A percentile compares a stretch with the other conserved stretches of the same genome.
Conservation (phyloP, 768 basidiomycete species). For the Suillus decipiens region DNA sequence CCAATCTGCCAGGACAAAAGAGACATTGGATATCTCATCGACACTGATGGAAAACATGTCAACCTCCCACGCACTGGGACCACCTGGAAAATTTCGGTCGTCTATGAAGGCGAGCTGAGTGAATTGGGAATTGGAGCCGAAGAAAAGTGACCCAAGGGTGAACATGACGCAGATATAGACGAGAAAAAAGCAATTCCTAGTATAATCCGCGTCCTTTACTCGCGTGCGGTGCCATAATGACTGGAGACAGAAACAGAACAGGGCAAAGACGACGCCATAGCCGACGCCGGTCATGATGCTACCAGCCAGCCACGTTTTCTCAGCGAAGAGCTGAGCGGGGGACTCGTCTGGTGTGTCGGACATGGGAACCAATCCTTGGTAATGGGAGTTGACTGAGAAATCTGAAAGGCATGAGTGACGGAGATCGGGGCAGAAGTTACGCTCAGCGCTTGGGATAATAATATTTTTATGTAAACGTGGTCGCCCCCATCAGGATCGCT, state of each 20-base stretch:
- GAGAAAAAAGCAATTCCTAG: constrained; percentile 26
- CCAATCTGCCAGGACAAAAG: constrained; percentile 32
- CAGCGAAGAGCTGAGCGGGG: constrained; percentile 20
- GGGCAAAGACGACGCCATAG: constrained; percentile 28
- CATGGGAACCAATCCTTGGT: background rate
- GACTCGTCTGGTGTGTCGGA: constrained; percentile 13
- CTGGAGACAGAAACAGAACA: constrained; percentile 26
- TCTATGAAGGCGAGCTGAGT: constrained; percentile 33
- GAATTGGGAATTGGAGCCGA: constrained; percentile 30
- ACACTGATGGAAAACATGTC: constrained; percentile 30
- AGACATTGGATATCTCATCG: constrained; percentile 27
- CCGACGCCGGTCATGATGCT: constrained; percentile 27
- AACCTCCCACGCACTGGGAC: constrained; percentile 24
- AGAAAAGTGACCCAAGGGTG: constrained; percentile 24
- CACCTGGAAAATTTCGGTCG: constrained; percentile 28
- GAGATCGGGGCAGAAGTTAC: background rate
- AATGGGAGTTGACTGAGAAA: background rate
- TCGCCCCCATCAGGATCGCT: too few species aligned
- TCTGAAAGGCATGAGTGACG: background rate
- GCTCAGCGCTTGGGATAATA: background rate
- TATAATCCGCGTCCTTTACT: constrained; percentile 14
- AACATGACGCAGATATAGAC: constrained; percentile 26
- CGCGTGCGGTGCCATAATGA: constrained; percentile 22
- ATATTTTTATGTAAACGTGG: too few species aligned
- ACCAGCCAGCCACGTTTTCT: constrained; percentile 32